Base-by-base conservation (phyloP, 805 yeast genomes). In the Yarrowia sp. region DNA sequence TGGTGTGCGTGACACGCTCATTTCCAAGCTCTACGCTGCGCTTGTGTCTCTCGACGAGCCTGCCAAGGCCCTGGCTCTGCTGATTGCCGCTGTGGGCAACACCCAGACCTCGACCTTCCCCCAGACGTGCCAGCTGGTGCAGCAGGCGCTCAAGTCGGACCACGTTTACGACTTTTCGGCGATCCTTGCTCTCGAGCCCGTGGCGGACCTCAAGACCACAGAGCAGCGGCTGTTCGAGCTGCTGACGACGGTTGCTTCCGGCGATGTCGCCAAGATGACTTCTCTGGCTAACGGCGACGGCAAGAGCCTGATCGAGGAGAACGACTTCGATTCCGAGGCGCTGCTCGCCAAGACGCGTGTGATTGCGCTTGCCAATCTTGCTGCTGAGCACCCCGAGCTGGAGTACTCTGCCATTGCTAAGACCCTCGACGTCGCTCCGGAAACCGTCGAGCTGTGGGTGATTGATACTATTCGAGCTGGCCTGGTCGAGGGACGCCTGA, bases 381-480 rank as follows among this genome's bases (percentile, higher is more conserved):
- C 73, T 8, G 58, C 65, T 29, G 24, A 56, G 32, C 24, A 65
- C 33, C 27, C 61, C 21, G 66, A 66, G 33, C 65, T 77, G 12
- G 19, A 70, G 9, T 78, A 76, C 66, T 60, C 66, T n/a, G 68
- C 64, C 21, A 73, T 77, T 59, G 70, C 75, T 18, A 49, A 61
- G 16, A 68, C 71, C 13, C 66, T 76, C 19, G 70, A 68, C 25
- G 68, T 76, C 18, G 64, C 69, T 16, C 71, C 62, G 24, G 66
- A 66, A 16, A 73, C 71, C 39, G 76, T 77, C 22, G 80, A 77
- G 69, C 42, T 68, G 31, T 71, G 77, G 70, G 69, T 77, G 33
- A 75, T 77, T 51, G 78, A 77, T 59, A 75, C 77, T 29, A 74
- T 77, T 64, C 72, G 77, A 62, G 76, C 77, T 3, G 77, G 77